These are phyloP conservation scores for Oryza brachyantha DNA, from an alignment of 176 grass and related monocot genomes.

Conservation along the genomic window DNA sequence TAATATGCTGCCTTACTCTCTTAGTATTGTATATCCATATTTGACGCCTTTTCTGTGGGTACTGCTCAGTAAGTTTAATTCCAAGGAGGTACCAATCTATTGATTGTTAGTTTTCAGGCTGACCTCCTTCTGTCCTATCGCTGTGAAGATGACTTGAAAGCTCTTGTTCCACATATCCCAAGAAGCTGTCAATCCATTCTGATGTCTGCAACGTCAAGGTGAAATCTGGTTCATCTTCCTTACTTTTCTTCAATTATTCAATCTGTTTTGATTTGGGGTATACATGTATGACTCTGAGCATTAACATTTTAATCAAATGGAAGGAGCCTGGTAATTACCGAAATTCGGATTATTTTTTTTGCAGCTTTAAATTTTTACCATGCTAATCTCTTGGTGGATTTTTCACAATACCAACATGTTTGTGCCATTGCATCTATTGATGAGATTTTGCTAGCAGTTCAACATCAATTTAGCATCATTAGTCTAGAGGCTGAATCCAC, in stretches of 20 bases:
- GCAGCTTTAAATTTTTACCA: neutral
- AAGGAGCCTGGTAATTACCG: neutral
- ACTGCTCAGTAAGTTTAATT: constrained; percentile 8
- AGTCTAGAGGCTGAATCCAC: neutral
- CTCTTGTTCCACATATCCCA: constrained; percentile 69
- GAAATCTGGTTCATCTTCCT: constrained; percentile 13
- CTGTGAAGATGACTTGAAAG: constrained; percentile 89
- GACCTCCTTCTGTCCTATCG: constrained; percentile 92
- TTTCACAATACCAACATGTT: constrained; percentile 14
- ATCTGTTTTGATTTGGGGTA: neutral
- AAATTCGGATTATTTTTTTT: constrained; percentile 10
- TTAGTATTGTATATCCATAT: neutral
- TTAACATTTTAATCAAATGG: neutral
- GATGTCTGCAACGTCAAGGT: constrained; percentile 99
- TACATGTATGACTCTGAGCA: neutral
- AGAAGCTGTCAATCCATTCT: constrained; percentile 87
- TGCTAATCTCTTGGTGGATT: neutral
- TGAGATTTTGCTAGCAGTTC: neutral
- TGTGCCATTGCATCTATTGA: constrained; percentile 1
- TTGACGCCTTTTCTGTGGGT: neutral
- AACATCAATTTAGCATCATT: neutral
- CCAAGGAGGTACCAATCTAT: constrained; percentile 37
- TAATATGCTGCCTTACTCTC: neutral
- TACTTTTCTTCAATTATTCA: constrained; percentile 8
- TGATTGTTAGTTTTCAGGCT: constrained; percentile 61